Conservation (phyloP, 23 red algal species). For the Gracilariopsis chorda region DNA sequence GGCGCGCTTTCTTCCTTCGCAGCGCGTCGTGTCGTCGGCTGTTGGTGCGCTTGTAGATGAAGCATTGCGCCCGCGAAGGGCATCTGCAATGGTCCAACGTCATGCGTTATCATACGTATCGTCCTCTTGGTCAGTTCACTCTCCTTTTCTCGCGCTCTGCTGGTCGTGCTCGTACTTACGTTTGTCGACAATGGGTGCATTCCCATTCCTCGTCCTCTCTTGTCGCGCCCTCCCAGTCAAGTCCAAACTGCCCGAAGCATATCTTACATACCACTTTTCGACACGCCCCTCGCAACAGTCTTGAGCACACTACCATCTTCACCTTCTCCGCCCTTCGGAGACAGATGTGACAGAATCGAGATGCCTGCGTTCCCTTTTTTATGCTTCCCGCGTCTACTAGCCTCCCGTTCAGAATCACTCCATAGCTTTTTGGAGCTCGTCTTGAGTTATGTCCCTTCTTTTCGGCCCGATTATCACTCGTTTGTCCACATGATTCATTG, state of each 20-base stretch:
- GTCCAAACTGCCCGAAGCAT: slow-evolving; percentile 54
- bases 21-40: slow-evolving; percentile 43
- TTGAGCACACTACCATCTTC: slow-evolving; percentile 34
- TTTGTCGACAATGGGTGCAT: slow-evolving; percentile 73
- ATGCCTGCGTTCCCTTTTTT: neutral
- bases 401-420: neutral
- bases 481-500: neutral
- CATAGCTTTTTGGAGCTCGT: neutral
- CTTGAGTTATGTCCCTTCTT: neutral
- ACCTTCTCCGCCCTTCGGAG: slow-evolving; percentile 51
- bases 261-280: slow-evolving; percentile 66
- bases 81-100: neutral
- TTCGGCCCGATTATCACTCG: neutral
- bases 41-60: slow-evolving; percentile 76
- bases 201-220: slow-evolving; percentile 3
- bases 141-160: neutral
- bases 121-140: neutral
- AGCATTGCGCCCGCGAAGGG: slow-evolving; percentile 68
- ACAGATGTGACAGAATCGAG: slow-evolving; percentile 70
- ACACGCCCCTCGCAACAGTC: slow-evolving; percentile 25
- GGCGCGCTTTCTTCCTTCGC: neutral
- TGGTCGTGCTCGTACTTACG: slow-evolving; percentile 20
- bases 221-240: slow-evolving; percentile 38
- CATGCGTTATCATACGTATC: neutral
- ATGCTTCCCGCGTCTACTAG: neutral